A percentile compares a stretch with the other conserved stretches of the same genome.
Conservation (phyloP, 2,329 filamentous ascomycete genomes). For the Xylariomycetidae sp. region DNA sequence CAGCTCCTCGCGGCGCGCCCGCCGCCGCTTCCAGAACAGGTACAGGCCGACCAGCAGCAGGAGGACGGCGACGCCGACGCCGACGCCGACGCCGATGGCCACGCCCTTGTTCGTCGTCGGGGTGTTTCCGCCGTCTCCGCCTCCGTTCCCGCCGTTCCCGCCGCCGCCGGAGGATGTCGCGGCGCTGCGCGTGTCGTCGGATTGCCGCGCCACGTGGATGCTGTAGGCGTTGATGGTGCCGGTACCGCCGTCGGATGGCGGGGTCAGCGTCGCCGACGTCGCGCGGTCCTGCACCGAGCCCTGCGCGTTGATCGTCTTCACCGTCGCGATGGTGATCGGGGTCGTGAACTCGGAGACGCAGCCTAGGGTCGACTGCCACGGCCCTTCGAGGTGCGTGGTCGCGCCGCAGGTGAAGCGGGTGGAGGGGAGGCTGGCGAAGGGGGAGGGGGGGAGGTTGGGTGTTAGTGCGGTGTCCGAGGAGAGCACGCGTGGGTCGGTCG, state of each 20-base stretch:
- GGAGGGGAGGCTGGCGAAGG: conserved; percentile 1
- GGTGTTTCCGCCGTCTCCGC: neutral
- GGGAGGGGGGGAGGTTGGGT: no score
- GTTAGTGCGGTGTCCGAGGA: no score
- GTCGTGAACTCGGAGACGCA: conserved; percentile 3
- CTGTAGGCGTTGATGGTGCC: conserved; percentile 5
- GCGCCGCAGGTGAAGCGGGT: conserved; percentile 1
- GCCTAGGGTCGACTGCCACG: conserved; percentile 5
- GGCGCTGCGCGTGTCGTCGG: neutral
- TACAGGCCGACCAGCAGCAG: conserved; percentile 3
- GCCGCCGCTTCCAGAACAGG: conserved; percentile 5
- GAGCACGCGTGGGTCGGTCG: no score
- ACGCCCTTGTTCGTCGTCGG: neutral
- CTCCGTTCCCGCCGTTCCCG: neutral
- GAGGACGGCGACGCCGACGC: conserved; percentile 6
- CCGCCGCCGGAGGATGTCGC: no score
- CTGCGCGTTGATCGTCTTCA: conserved; percentile 1
- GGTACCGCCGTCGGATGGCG: conserved; percentile 2
- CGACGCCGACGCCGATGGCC: conserved; percentile 6
- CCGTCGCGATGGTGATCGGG: neutral
- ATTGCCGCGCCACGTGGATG: conserved; percentile 5
- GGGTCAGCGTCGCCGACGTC: neutral
- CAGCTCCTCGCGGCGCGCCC: neutral
- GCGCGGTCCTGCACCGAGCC: neutral
- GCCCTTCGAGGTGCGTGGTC: neutral